Evolutionary conservation across 441 rosid species (phyloP).

Genomic region (Adansonia gregorii): DNA sequence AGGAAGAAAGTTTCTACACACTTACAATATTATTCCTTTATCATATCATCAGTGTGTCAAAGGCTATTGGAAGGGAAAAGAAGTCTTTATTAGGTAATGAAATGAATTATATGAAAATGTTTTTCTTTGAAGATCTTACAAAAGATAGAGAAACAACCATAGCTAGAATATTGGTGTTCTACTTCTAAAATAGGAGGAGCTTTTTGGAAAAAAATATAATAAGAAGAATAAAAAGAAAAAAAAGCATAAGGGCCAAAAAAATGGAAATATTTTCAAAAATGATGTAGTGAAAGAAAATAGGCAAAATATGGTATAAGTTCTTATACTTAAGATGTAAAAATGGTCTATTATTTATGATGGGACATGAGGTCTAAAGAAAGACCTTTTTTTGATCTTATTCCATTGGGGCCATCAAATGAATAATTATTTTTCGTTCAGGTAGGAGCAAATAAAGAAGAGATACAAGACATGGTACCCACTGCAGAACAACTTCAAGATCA

Average conservation of each 20-base stretch:
- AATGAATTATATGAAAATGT: too few species aligned
- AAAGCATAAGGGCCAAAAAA: not conserved
- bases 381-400: not conserved
- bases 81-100: not conserved
- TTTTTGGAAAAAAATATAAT: too few species aligned
- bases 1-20: not conserved
- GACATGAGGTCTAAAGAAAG: not conserved
- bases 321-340: too few species aligned
- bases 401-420: not conserved
- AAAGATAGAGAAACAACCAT: not conserved
- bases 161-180: not conserved
- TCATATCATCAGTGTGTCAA: not conserved
- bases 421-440: too few species aligned
- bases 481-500: not conserved
- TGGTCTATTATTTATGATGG: too few species aligned
- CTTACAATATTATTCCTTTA: too few species aligned
- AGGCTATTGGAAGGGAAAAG: not conserved
- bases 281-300: not conserved
- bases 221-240: too few species aligned
- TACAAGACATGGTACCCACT: not conserved
- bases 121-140: not conserved
- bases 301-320: not conserved
- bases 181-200: not conserved
- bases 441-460: not conserved
- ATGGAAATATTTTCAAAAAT: not conserved